Evolutionary conservation across 495 filamentous ascomycete genomes (phyloP).

Genomic region (Penicillium lividum): DNA sequence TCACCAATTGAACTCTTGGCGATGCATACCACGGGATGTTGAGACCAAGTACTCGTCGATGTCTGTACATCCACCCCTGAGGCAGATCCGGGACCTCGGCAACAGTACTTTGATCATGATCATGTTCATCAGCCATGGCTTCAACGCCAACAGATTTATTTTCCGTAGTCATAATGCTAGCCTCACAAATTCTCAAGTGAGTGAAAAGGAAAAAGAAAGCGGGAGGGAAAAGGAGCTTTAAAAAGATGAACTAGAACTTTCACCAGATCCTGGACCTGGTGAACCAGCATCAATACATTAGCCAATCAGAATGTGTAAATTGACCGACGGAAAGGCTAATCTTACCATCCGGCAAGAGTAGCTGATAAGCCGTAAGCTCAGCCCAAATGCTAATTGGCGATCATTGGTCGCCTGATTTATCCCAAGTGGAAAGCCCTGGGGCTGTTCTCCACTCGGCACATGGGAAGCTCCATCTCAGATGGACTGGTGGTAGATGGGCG

Average conservation of each 20-base stretch:
- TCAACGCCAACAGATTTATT: background rate
- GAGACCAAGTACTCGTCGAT: background rate
- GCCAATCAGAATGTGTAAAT: background rate
- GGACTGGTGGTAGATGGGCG: background rate
- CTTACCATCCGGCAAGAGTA: background rate
- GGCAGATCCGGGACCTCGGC: conserved; percentile 1
- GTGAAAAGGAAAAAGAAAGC: background rate
- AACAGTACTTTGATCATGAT: background rate
- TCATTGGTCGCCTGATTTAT: background rate
- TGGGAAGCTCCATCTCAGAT: no score
- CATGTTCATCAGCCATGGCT: background rate
- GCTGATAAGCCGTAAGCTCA: conserved; percentile 3
- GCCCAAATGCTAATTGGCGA: background rate
- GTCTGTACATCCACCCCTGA: conserved; percentile 8
- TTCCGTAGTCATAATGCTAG: background rate
- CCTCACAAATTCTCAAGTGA: background rate
- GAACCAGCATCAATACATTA: background rate
- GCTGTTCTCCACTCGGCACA: background rate
- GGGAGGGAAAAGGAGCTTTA: background rate
- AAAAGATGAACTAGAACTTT: background rate
- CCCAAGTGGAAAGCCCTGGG: background rate
- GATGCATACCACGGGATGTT: conserved; percentile 61
- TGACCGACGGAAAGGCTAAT: background rate
- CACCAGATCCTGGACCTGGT: background rate
- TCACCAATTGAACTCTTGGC: conserved; percentile 49